Conservation (phyloP, 2,329 filamentous ascomycete genomes). For the Colletotrichum siamense region DNA sequence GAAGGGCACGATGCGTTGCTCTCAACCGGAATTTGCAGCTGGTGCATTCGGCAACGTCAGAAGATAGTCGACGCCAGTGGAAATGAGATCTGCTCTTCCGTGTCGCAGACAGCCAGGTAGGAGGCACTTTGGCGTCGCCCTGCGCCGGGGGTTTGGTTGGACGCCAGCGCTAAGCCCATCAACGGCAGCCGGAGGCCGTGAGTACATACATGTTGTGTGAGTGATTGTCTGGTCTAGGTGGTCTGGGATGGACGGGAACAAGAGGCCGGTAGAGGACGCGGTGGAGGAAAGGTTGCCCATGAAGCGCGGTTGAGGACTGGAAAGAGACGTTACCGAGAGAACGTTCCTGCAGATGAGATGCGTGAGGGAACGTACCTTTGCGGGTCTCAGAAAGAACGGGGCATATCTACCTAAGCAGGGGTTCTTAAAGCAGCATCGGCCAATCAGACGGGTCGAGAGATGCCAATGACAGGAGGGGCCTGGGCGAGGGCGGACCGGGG, state of each 20-base stretch:
- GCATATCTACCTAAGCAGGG: background rate
- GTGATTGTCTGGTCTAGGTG: constrained; percentile 5
- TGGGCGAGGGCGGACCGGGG: constrained; percentile 11
- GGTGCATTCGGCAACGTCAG: constrained; percentile 5
- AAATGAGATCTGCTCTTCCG: constrained; percentile 11
- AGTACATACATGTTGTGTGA: background rate
- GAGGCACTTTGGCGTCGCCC: background rate
- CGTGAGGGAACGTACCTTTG: background rate
- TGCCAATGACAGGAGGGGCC: constrained; percentile 6
- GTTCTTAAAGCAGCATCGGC: background rate
- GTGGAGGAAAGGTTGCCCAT: background rate
- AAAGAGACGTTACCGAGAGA: constrained; percentile 20
- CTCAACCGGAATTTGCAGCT: background rate
- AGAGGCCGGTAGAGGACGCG: background rate
- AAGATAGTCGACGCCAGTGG: background rate
- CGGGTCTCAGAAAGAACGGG: background rate
- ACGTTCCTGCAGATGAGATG: constrained; percentile 8
- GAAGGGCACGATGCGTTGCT: background rate
- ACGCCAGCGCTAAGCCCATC: background rate
- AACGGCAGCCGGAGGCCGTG: background rate
- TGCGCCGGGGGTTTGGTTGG: background rate
- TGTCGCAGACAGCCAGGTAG: background rate
- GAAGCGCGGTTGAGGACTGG: constrained; percentile 1
- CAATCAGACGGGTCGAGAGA: background rate
- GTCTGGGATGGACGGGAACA: constrained; percentile 15